Evolutionary conservation across 2,329 filamentous ascomycete species (phyloP).

Genomic region (Microdochium bolleyi): DNA sequence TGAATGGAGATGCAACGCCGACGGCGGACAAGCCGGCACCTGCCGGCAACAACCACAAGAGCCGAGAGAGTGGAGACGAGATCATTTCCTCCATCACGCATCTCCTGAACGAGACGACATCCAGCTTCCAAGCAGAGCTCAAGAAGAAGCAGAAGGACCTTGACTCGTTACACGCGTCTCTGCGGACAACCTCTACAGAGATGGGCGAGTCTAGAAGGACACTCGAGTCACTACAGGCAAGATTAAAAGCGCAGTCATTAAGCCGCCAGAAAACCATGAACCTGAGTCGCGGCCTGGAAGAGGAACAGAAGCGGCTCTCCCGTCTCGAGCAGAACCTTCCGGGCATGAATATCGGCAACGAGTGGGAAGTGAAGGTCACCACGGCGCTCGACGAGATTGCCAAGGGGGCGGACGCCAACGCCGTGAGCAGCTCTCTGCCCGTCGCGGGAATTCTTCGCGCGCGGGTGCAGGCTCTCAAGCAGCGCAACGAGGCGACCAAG

Average conservation of each 20-base stretch:
- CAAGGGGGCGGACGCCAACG: constrained; percentile 24
- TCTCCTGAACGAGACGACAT: constrained; percentile 70
- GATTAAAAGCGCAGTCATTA: constrained; percentile 57
- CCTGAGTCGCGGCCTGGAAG: constrained; percentile 63
- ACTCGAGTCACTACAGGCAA: constrained; percentile 62
- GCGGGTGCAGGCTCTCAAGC: constrained; percentile 60
- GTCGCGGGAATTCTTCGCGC: constrained; percentile 55
- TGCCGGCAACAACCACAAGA: constrained; percentile 43
- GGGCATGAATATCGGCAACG: constrained; percentile 35
- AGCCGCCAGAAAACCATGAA: constrained; percentile 69
- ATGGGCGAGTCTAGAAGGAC: constrained; percentile 70
- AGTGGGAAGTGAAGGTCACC: constrained; percentile 47
- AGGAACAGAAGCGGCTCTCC: constrained; percentile 51
- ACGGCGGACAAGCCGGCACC: constrained; percentile 30
- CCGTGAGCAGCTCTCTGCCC: constrained; percentile 41
- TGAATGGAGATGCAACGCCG: constrained; percentile 30
- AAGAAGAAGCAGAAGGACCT: constrained; percentile 77
- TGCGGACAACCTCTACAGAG: constrained; percentile 72
- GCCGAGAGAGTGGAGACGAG: constrained; percentile 67
- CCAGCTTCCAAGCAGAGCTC: constrained; percentile 73
- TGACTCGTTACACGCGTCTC: constrained; percentile 70
- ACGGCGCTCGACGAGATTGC: constrained; percentile 33
- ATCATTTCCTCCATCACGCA: constrained; percentile 77
- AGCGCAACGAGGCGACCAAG: constrained; percentile 59
- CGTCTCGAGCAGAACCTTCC: constrained; percentile 34